Evolutionary conservation across 257 asterid genomes (phyloP), one percentile per base, ranked within the genome.

Genomic region (Solanum sejunctum): DNA sequence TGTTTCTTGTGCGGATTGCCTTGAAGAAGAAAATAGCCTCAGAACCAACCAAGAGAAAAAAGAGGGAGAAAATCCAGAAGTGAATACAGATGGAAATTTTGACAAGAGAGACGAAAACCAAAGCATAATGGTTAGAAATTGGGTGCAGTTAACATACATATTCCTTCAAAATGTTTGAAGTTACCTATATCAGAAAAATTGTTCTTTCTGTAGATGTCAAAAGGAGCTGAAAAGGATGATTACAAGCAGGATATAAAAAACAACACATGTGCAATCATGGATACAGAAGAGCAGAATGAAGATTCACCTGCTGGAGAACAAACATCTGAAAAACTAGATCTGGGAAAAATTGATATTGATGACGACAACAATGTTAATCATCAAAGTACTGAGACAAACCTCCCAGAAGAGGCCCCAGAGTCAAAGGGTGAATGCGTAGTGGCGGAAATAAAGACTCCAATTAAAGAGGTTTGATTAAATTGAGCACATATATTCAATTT

Each of bases 401-500:
- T 57, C 45, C 83, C 70, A 67, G 77, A 85, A 88, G 82, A 87
- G 86, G 87, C 80, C 84, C 84, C 67, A 2, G 85, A 71, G 81
- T 51, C 87, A 49, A 85, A 81, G 51, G 57, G 73, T 12, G 86
- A 84, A 82, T n/a, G 78, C 47, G 85, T 36, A 41, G n/a, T 79
- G 56, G 75, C 82, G n/a, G 89, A 77, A 80, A 84, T 67, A 63
- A 81, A 80, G 71, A 84, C 77, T 82, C 82, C 88, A 85, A 73
- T 32, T 69, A 77, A 85, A 89, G 88, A 87, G 92, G 95, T 88
- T 16, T 61, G 70, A 83, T 67, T 45, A 72, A 79, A 51, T 55
- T 79, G 26, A 51, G 39, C 52, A 85, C 55, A 78, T 84, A 82
- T 71, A 64, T 72, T 60, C 47, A 69, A 51, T 82, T 80, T 47